Evolutionary conservation across 805 yeast species (phyloP).

Genomic region (Starmerella tilneyi): DNA sequence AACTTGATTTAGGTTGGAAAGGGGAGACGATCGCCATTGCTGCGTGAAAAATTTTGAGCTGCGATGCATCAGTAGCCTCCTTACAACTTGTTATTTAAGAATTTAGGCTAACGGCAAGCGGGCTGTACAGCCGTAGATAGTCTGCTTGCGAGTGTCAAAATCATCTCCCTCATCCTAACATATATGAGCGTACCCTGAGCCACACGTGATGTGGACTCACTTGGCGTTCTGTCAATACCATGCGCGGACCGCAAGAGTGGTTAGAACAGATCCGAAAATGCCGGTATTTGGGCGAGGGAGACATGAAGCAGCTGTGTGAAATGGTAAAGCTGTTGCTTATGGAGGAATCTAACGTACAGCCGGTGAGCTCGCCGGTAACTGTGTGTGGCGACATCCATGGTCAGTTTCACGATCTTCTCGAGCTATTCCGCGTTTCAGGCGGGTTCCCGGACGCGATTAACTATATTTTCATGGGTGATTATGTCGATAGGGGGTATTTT

Average conservation of each 20-base stretch:
- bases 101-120: too few relatives aligned
- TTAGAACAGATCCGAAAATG: slow-evolving; percentile 86
- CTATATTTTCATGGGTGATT: slow-evolving; percentile 86
- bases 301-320: slow-evolving; percentile 94
- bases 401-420: slow-evolving; percentile 88
- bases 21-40: too few relatives aligned
- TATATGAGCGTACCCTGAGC: too few relatives aligned
- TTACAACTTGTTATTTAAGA: too few relatives aligned
- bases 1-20: too few relatives aligned
- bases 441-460: slow-evolving; percentile 74
- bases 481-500: slow-evolving; percentile 96
- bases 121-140: too few relatives aligned
- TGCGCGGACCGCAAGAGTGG: slow-evolving; percentile 85
- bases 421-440: slow-evolving; percentile 80
- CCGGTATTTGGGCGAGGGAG: slow-evolving; percentile 76
- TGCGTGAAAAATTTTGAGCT: too few relatives aligned
- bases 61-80: too few relatives aligned
- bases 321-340: slow-evolving; percentile 84
- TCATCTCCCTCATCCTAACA: neutral
- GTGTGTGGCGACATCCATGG: slow-evolving; percentile 91
- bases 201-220: slow-evolving; percentile 1
- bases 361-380: slow-evolving; percentile 90
- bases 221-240: slow-evolving; percentile 8
- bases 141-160: neutral
- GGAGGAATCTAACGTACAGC: slow-evolving; percentile 96